These are phyloP conservation scores for Poa annua DNA, from an alignment of 176 grass and related monocot genomes.

Conservation along the genomic window DNA sequence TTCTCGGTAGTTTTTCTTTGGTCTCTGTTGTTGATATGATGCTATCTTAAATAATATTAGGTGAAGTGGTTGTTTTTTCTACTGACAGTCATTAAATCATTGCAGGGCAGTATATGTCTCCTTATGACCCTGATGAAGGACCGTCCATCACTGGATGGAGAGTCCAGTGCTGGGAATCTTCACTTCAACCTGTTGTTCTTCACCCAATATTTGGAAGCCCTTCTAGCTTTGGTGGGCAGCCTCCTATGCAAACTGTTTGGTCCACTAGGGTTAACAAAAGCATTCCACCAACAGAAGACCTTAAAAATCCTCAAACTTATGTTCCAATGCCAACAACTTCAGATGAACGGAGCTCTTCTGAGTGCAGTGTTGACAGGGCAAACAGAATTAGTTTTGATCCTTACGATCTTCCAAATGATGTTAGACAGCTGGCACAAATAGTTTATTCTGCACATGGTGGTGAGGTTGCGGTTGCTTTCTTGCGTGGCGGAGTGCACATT, in stretches of 20 bases:
- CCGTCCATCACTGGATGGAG: slow-evolving; percentile 99
- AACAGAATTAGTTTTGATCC: slow-evolving; percentile 94
- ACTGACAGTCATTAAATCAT: slow-evolving; percentile 34
- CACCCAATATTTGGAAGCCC: slow-evolving; percentile 99
- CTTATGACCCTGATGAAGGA: slow-evolving; percentile 98
- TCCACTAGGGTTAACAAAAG: slow-evolving; percentile 92
- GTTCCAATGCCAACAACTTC: slow-evolving; percentile 68
- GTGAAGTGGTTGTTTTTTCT: slow-evolving; percentile 10
- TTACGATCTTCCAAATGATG: slow-evolving; percentile 96
- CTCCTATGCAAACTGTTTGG: slow-evolving; percentile 98
- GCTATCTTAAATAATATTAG: slow-evolving; percentile 3
- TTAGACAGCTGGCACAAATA: slow-evolving; percentile 95
- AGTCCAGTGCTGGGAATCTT: slow-evolving; percentile 99
- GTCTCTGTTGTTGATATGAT: background rate
- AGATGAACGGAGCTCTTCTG: slow-evolving; percentile 89
- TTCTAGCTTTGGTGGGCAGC: slow-evolving; percentile 69
- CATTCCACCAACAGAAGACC: slow-evolving; percentile 91
- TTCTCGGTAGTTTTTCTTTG: background rate
- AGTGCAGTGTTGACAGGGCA: slow-evolving; percentile 88
- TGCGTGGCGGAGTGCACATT: slow-evolving; percentile 95
- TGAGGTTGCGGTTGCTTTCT: slow-evolving; percentile 92
- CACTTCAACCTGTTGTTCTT: slow-evolving; percentile 92
- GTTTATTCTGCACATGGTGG: slow-evolving; percentile 94
- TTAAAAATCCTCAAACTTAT: slow-evolving; percentile 83
- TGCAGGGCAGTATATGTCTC: slow-evolving; percentile 99